A percentile compares a stretch with the other conserved stretches of the same genome.
phyloP scores from a whole-genome alignment of 768 basidiomycete species.

The Tricholoma furcatifolium region DNA sequence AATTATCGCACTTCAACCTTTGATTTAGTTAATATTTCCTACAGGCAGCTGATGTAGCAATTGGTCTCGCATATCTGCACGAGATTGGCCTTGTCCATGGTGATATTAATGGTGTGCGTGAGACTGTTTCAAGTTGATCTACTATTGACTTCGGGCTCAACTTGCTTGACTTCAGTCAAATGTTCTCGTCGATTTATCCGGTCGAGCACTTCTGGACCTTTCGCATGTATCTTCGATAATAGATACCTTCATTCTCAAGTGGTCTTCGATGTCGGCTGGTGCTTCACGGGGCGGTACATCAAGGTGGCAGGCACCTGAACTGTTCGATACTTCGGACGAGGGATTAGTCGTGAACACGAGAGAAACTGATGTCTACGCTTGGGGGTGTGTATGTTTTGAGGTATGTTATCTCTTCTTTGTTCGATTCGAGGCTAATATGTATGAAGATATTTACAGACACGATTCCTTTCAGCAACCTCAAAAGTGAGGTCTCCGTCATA shows the following conservation, averaged over 20 bases:
- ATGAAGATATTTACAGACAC: background rate
- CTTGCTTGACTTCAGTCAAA: background rate
- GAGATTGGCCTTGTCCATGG: background rate
- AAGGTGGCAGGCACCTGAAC: constrained; percentile 1
- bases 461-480: background rate
- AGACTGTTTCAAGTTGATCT: no score
- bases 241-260: background rate
- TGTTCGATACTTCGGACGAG: background rate
- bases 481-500: background rate
- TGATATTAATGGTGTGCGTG: constrained; percentile 3
- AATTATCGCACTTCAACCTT: no score
- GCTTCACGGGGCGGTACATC: background rate
- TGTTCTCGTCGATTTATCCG: background rate
- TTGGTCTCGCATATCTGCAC: background rate
- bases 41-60: background rate
- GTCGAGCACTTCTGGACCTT: background rate
- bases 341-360: background rate
- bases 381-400: background rate
- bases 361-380: background rate
- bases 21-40: background rate
- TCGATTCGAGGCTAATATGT: background rate
- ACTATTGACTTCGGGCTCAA: no score
- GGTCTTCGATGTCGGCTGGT: background rate
- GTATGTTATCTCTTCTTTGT: background rate
- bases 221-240: background rate